Base-by-base conservation (phyloP, 2,329 filamentous ascomycete species). In the Aspergillus sergii region DNA sequence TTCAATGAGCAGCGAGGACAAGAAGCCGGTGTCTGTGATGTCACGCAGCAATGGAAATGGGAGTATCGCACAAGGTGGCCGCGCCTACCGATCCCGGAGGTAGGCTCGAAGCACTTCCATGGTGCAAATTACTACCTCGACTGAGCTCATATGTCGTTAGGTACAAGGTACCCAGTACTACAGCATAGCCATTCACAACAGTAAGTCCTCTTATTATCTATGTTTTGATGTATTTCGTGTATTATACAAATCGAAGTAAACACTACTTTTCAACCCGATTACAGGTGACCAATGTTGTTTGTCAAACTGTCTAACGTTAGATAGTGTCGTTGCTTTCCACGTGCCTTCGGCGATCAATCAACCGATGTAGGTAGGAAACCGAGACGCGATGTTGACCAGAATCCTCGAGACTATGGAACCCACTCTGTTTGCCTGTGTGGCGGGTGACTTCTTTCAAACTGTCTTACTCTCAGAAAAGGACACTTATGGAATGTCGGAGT, bases 1-100 rank as follows among this genome's bases (percentile, higher is more conserved):
- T 1, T 96, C 93, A 3, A 96, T 98, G 92, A 88, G 90, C 43
- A 91, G 90, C 1, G 85, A 88, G 30, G 94, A 98, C 68, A 83
- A 82, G 54, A 86, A 87, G 59, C 92, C 95, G 0, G 81, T 87
- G 39, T 95, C 91, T 69, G 91, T 94, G 62, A 97, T 99, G 93
- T 97, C 93, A 65, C 89, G 95, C 58, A 89, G 83, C 69, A 82
- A 75, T 53, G 82, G 83, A 50, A 80, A 80, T 61, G 84, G 84
- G 1, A 78, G 76, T 34, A 81, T 87, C 54, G 84, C 85, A 23
- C 83, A 81, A 66, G 80, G 80, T 59, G 80, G 79, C 51, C 71
- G 74, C 48, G 73, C 69, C 59, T 75, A 71, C 45, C 74, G 71
- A 58, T 63, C 60, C 21, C 73, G 61, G 32, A 70, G 68, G 72